These are phyloP conservation scores for Fraxinus platypoda DNA, from an alignment of 305 asterid genomes.

Conservation along the genomic window DNA sequence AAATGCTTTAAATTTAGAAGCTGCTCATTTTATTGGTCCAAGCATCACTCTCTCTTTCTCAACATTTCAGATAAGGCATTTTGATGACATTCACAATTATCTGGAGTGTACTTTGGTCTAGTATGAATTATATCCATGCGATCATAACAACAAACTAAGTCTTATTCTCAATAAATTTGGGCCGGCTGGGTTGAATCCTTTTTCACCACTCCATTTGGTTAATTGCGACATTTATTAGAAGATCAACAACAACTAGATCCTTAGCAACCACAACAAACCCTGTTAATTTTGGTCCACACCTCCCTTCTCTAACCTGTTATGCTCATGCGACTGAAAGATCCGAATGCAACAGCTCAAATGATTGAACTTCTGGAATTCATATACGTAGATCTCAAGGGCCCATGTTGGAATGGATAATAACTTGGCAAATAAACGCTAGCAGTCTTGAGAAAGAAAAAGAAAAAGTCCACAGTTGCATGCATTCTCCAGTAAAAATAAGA, in stretches of 20 bases:
- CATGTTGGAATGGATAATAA: slow-evolving; percentile 10
- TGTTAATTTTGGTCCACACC: background rate
- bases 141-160: background rate
- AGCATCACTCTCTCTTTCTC: slow-evolving; percentile 6
- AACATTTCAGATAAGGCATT: slow-evolving; percentile 4
- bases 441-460: slow-evolving; percentile 16
- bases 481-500: slow-evolving; percentile 20
- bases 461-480: background rate
- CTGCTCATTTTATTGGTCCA: slow-evolving; percentile 8
- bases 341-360: slow-evolving; percentile 13
- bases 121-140: slow-evolving; percentile 19
- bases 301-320: background rate
- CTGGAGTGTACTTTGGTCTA: background rate
- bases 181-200: background rate
- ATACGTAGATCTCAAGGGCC: slow-evolving; percentile 18
- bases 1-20: slow-evolving; percentile 3
- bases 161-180: background rate
- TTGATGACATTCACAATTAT: background rate
- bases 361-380: slow-evolving; percentile 5
- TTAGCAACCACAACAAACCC: background rate
- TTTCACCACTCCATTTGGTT: background rate
- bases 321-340: background rate
- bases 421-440: slow-evolving; percentile 16
- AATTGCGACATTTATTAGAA: background rate
- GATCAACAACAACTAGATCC: background rate